These are phyloP conservation scores for Pisolithus microcarpus DNA, from an alignment of 768 basidiomycete genomes.

Conservation along the genomic window DNA sequence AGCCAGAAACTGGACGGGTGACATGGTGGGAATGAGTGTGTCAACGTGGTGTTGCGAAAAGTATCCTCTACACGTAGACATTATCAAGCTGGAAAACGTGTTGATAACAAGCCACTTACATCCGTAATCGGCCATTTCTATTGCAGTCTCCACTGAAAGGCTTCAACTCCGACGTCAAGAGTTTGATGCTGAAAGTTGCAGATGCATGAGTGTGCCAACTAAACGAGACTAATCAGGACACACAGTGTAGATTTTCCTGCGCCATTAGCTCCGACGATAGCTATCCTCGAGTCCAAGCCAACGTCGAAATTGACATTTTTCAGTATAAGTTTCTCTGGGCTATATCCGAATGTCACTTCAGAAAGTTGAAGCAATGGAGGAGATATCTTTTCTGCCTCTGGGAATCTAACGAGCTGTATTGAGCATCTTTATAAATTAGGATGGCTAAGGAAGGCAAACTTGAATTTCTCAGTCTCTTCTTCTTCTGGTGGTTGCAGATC, in stretches of 20 bases:
- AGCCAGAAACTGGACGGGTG: slow-evolving; percentile 91
- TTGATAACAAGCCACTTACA: slow-evolving; percentile 43
- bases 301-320: slow-evolving; percentile 83
- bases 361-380: slow-evolving; percentile 91
- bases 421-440: neutral
- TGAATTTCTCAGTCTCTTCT: slow-evolving; percentile 92
- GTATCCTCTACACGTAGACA: slow-evolving; percentile 52
- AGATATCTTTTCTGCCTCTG: slow-evolving; percentile 95
- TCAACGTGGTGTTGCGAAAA: slow-evolving; percentile 98
- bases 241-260: slow-evolving; percentile 95
- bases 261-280: slow-evolving; percentile 92
- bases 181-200: slow-evolving; percentile 62
- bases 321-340: slow-evolving; percentile 66
- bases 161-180: slow-evolving; percentile 78
- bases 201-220: slow-evolving; percentile 3
- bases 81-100: slow-evolving; percentile 4
- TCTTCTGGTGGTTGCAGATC: slow-evolving; percentile 88
- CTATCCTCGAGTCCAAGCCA: slow-evolving; percentile 89
- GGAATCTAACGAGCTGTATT: slow-evolving; percentile 50
- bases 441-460: slow-evolving; percentile 33
- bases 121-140: slow-evolving; percentile 84
- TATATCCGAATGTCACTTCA: slow-evolving; percentile 87
- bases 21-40: slow-evolving; percentile 72
- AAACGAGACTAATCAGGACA: slow-evolving; percentile 17
- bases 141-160: slow-evolving; percentile 74